These are phyloP conservation scores for Vitis cinerea DNA, from an alignment of 164 flowering plant genomes.

Conservation along the genomic window DNA sequence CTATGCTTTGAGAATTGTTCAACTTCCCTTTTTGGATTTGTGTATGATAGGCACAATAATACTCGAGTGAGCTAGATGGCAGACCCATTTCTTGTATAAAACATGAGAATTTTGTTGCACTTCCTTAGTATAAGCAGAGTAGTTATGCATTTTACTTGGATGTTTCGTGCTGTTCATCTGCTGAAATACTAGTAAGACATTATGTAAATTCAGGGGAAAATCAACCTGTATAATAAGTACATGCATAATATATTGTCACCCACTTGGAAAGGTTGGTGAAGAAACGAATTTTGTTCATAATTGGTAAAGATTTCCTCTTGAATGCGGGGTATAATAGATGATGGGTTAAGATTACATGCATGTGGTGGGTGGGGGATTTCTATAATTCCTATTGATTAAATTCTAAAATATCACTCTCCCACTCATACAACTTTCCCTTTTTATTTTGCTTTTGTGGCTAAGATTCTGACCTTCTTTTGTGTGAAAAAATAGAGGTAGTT, in stretches of 20 bases:
- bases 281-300: background rate
- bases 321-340: background rate
- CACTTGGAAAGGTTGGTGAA: slow-evolving; percentile 5
- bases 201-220: no score
- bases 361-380: background rate
- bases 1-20: no score
- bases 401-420: background rate
- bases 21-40: no score
- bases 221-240: background rate
- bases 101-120: no score
- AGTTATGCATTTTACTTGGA: no score
- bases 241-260: background rate
- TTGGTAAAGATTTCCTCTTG: background rate
- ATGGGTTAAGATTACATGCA: background rate
- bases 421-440: background rate
- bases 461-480: background rate
- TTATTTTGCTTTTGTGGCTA: no score
- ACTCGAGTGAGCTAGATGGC: no score
- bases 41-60: no score
- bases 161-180: no score
- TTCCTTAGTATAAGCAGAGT: no score
- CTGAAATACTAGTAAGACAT: no score
- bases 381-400: background rate
- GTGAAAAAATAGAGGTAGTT: slow-evolving; percentile 4
- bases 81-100: no score